Evolutionary conservation across 768 basidiomycete species (phyloP).

Genomic region (Thelephora aurantiotincta): DNA sequence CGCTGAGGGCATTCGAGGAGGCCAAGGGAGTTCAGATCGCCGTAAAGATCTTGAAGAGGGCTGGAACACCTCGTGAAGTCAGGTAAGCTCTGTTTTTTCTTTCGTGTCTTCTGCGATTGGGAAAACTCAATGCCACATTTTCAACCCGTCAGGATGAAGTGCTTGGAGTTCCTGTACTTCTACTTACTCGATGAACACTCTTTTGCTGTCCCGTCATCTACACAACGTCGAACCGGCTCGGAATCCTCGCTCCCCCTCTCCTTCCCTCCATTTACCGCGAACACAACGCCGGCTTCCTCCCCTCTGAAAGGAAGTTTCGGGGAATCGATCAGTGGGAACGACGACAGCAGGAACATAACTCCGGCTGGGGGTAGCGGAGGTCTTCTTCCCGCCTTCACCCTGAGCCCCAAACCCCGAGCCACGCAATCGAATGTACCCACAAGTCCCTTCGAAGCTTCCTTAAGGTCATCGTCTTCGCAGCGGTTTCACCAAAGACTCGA

Average conservation of each 20-base stretch:
- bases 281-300: background rate
- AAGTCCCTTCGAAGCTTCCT: background rate
- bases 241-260: slow-evolving; percentile 23
- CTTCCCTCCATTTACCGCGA: slow-evolving; percentile 17
- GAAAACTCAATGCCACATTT: background rate
- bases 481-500: background rate
- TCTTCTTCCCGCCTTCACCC: background rate
- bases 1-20: slow-evolving; percentile 69
- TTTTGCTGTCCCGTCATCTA: background rate
- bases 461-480: background rate
- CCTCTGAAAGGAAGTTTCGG: too few species aligned
- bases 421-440: background rate
- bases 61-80: slow-evolving; percentile 76
- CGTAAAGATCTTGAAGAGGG: slow-evolving; percentile 79
- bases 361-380: too few species aligned
- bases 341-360: background rate
- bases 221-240: slow-evolving; percentile 11
- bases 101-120: background rate
- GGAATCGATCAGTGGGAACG: background rate
- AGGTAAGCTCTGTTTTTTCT: slow-evolving; percentile 35
- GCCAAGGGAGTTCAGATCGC: slow-evolving; percentile 65
- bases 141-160: slow-evolving; percentile 71
- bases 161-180: slow-evolving; percentile 89
- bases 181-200: slow-evolving; percentile 76
- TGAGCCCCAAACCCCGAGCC: background rate